Conservation (phyloP, 495 filamentous ascomycete species). For the Podospora fimiseda region DNA sequence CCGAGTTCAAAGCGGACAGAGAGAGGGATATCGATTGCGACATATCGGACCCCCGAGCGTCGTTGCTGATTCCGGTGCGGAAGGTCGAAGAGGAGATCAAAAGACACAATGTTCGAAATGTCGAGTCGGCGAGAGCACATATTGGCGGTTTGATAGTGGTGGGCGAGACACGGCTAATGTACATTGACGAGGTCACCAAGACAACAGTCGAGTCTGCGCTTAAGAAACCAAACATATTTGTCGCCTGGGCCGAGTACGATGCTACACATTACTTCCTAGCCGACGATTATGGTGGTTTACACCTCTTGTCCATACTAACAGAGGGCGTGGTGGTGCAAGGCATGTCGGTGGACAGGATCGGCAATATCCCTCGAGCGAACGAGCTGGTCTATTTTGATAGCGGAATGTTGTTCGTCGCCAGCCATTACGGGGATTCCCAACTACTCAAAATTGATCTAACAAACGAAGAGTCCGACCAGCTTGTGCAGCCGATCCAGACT, state of each 20-base stretch:
- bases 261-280: slow-evolving; percentile 74
- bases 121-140: slow-evolving; percentile 40
- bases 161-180: slow-evolving; percentile 76
- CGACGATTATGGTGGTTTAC: slow-evolving; percentile 81
- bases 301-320: slow-evolving; percentile 68
- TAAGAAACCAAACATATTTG: slow-evolving; percentile 70
- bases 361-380: slow-evolving; percentile 66
- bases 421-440: slow-evolving; percentile 88
- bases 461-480: slow-evolving; percentile 23
- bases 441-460: slow-evolving; percentile 55
- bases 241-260: slow-evolving; percentile 81
- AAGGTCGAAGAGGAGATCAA: slow-evolving; percentile 44
- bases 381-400: slow-evolving; percentile 72
- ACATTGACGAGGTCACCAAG: slow-evolving; percentile 69
- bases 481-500: slow-evolving; percentile 64
- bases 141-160: slow-evolving; percentile 72
- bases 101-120: slow-evolving; percentile 46
- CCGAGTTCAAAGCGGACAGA: slow-evolving; percentile 38
- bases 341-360: slow-evolving; percentile 55
- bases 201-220: slow-evolving; percentile 53
- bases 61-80: slow-evolving; percentile 78
- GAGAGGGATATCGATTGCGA: slow-evolving; percentile 48
- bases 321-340: slow-evolving; percentile 49
- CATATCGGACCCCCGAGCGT: slow-evolving; percentile 66
- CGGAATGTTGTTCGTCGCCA: slow-evolving; percentile 75